phyloP scores from a whole-genome alignment of 345 rosid species.

The Eucalyptus leucophloia region DNA sequence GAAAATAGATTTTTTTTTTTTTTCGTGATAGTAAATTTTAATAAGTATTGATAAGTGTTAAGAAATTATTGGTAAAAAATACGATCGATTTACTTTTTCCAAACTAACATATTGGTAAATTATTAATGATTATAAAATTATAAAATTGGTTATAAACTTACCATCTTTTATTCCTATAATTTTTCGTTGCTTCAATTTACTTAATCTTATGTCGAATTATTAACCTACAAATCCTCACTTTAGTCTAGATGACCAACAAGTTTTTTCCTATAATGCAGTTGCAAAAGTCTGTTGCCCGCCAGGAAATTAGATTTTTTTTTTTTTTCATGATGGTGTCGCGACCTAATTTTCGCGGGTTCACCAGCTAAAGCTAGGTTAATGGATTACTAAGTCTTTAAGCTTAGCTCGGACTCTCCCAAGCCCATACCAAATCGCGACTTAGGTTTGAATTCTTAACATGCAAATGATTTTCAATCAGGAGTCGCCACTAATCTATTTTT shows the following conservation, averaged over 20 bases:
- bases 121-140: too few species aligned
- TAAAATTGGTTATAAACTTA: not conserved
- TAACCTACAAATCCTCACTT: not conserved
- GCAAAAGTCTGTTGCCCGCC: not conserved
- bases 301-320: not conserved
- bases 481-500: too few species aligned
- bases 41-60: not conserved
- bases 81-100: not conserved
- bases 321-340: too few species aligned
- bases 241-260: too few species aligned
- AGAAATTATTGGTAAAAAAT: not conserved
- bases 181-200: constrained; percentile 2
- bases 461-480: too few species aligned
- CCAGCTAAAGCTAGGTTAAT: too few species aligned
- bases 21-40: not conserved
- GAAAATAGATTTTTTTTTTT: not conserved
- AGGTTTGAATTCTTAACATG: too few species aligned
- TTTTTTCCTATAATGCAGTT: not conserved
- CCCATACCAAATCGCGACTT: too few species aligned
- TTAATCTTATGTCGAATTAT: constrained; percentile 28
- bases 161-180: not conserved
- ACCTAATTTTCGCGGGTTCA: too few species aligned
- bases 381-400: too few species aligned
- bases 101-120: not conserved
- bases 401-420: too few species aligned